These are phyloP conservation scores for Streptanthus diversifolius DNA, from an alignment of 345 rosid genomes.

Conservation along the genomic window DNA sequence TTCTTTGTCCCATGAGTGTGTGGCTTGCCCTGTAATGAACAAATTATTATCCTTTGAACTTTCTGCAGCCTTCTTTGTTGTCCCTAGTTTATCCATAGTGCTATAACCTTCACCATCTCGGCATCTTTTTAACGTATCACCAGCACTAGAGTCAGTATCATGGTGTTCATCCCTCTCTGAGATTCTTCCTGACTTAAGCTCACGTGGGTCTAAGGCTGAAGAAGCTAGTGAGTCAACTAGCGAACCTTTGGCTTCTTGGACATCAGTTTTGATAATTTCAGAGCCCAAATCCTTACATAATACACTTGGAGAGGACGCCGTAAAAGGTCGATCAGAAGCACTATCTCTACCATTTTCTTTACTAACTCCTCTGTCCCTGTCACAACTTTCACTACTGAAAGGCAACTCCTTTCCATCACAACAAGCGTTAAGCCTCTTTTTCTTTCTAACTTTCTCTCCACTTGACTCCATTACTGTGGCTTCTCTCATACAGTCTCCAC, in stretches of 20 bases:
- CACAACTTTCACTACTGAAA: slow-evolving; percentile 48
- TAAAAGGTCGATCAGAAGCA: slow-evolving; percentile 29
- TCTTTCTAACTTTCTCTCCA: slow-evolving; percentile 52
- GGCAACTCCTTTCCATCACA: slow-evolving; percentile 59
- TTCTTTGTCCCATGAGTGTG: slow-evolving; percentile 11
- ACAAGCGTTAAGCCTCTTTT: slow-evolving; percentile 54
- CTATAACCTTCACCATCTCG: slow-evolving; percentile 34
- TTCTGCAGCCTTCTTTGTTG: slow-evolving; percentile 37
- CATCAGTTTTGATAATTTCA: slow-evolving; percentile 31
- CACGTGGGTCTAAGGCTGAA: slow-evolving; percentile 37
- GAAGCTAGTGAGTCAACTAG: slow-evolving; percentile 57
- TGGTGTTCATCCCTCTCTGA: slow-evolving; percentile 33
- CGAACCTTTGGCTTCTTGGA: slow-evolving; percentile 42
- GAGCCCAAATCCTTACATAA: slow-evolving; percentile 63
- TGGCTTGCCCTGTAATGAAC: background rate
- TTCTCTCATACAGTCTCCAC: slow-evolving; percentile 34
- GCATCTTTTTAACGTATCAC: slow-evolving; percentile 26
- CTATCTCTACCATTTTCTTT: slow-evolving; percentile 31
- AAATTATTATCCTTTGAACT: slow-evolving; percentile 6
- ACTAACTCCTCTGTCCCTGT: slow-evolving; percentile 45
- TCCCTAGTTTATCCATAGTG: slow-evolving; percentile 21
- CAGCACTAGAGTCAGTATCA: slow-evolving; percentile 24
- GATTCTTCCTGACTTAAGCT: slow-evolving; percentile 32
- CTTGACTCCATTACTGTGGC: slow-evolving; percentile 36
- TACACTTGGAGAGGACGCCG: slow-evolving; percentile 62